These are phyloP conservation scores for Penicillium pancosmium DNA, from an alignment of 495 filamentous ascomycete species.

Conservation along the genomic window DNA sequence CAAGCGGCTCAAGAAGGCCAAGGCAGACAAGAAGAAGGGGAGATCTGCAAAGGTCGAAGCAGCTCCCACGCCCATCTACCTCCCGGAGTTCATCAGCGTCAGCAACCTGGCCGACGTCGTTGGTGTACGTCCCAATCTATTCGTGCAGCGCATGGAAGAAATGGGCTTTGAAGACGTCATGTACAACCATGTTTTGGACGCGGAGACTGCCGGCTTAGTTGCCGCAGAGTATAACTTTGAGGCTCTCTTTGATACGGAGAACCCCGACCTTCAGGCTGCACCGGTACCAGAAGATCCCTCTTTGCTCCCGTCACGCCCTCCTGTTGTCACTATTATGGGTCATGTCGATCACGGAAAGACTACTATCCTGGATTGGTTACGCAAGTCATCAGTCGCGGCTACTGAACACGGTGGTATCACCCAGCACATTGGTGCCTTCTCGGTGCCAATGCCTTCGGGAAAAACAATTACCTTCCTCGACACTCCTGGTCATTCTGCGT, in stretches of 20 bases:
- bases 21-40: conserved; percentile 44
- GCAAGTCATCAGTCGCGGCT: conserved; percentile 87
- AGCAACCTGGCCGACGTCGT: conserved; percentile 80
- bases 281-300: conserved; percentile 69
- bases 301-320: conserved; percentile 72
- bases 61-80: conserved; percentile 64
- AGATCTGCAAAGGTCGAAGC: conserved; percentile 37
- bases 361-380: conserved; percentile 90
- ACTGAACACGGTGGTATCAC: conserved; percentile 97
- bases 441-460: conserved; percentile 79
- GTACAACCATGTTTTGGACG: conserved; percentile 80
- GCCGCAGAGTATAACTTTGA: conserved; percentile 94
- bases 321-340: conserved; percentile 99
- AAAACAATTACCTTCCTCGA: conserved; percentile 95
- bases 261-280: conserved; percentile 75
- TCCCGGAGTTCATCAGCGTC: conserved; percentile 91
- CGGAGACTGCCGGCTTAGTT: conserved; percentile 87
- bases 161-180: conserved; percentile 81
- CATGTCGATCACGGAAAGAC: conserved; percentile 99
- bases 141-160: conserved; percentile 70
- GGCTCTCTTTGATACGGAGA: conserved; percentile 72
- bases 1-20: conserved; percentile 51
- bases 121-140: conserved; percentile 69
- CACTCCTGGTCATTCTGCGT: conserved; percentile 95
- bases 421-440: conserved; percentile 99